These are phyloP conservation scores for Lagenidium giganteum DNA, from an alignment of 352 stramenopile genomes.

Conservation along the genomic window DNA sequence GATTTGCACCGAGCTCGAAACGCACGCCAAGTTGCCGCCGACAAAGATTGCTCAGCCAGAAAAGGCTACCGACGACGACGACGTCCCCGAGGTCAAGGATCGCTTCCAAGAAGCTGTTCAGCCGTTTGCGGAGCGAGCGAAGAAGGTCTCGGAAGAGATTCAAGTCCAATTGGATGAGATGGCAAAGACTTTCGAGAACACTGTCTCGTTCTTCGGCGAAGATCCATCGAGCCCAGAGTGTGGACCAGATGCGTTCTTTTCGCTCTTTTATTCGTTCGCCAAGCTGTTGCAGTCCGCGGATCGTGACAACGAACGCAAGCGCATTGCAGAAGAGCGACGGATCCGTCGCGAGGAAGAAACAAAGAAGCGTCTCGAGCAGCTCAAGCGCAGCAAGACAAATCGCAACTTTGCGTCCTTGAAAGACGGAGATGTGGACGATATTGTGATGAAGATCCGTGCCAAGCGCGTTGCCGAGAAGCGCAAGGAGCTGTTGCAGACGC, in stretches of 20 bases:
- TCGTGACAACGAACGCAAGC: conserved; percentile 81
- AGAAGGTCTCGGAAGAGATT: conserved; percentile 54
- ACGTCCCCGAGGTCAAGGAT: conserved; percentile 30
- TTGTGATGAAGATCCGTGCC: conserved; percentile 76
- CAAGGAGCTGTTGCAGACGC: conserved; percentile 39
- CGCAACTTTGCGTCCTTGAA: conserved; percentile 68
- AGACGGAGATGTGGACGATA: conserved; percentile 75
- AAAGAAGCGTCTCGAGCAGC: conserved; percentile 72
- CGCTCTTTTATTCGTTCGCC: conserved; percentile 81
- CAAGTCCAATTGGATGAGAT: conserved; percentile 47
- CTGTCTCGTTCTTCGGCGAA: conserved; percentile 68
- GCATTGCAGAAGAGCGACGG: conserved; percentile 71
- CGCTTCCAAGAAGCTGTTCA: conserved; percentile 73
- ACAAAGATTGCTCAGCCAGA: not conserved
- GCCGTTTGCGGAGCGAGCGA: conserved; percentile 66
- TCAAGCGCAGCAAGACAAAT: conserved; percentile 77
- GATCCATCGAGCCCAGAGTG: conserved; percentile 63
- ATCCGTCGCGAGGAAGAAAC: conserved; percentile 74
- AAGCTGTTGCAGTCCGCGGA: conserved; percentile 77
- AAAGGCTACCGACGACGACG: conserved; percentile 3
- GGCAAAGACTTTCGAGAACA: conserved; percentile 64
- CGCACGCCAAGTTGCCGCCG: conserved; percentile 52
- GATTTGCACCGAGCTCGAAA: conserved; percentile 67
- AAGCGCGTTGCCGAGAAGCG: conserved; percentile 79
- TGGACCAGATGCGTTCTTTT: conserved; percentile 77